Percentiles rank a stretch among this genome's conserved stretches.
Conservation (phyloP, 257 asterid genomes). For the Fraxinus quadrangulata region DNA sequence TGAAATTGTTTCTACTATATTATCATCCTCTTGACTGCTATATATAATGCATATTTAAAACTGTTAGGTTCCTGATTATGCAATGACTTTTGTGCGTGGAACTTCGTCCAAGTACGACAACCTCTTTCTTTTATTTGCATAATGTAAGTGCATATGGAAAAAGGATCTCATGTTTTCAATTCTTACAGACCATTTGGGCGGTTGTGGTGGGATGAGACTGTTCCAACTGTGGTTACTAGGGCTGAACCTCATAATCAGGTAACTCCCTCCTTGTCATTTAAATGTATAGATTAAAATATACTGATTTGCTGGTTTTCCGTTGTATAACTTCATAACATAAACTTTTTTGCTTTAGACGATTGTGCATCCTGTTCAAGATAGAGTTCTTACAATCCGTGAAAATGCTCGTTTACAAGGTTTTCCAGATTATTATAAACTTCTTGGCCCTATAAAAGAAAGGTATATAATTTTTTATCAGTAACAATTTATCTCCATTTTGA, state of each 20-base stretch:
- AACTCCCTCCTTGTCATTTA: neutral
- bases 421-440: slow-evolving; percentile 68
- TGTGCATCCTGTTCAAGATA: slow-evolving; percentile 62
- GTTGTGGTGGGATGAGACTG: slow-evolving; percentile 91
- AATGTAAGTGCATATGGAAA: neutral
- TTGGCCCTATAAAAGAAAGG: slow-evolving; percentile 81
- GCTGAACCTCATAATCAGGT: slow-evolving; percentile 96
- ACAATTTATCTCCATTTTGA: neutral
- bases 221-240: slow-evolving; percentile 82
- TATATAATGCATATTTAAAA: neutral
- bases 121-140: neutral
- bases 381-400: slow-evolving; percentile 85
- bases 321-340: neutral
- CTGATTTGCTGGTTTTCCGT: neutral
- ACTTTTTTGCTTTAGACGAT: slow-evolving; percentile 39
- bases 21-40: neutral
- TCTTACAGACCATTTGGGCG: slow-evolving; percentile 83
- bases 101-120: slow-evolving; percentile 59
- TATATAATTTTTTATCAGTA: slow-evolving; percentile 10
- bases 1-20: neutral
- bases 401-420: slow-evolving; percentile 94
- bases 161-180: neutral
- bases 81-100: slow-evolving; percentile 61
- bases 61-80: slow-evolving; percentile 84
- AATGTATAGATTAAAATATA: neutral